Conservation (phyloP, 805 yeast species). For the Maudiozyma pseudohumilis region DNA sequence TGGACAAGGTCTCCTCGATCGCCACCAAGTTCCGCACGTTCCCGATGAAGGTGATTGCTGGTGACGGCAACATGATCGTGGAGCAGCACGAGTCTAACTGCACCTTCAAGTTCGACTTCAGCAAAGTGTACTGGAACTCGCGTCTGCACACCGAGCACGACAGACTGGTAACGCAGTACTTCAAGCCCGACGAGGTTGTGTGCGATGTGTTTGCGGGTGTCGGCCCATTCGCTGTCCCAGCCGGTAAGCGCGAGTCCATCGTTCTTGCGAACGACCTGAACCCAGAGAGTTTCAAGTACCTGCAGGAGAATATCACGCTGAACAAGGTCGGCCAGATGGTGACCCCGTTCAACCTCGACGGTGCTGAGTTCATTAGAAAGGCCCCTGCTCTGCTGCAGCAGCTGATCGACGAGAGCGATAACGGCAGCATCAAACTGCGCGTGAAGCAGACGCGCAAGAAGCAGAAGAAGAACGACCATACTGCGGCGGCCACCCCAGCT, state of each 20-base stretch:
- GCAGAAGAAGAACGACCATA: conserved; percentile 23
- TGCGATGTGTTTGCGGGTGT: conserved; percentile 98
- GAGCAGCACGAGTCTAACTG: conserved; percentile 83
- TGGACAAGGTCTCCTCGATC: conserved; percentile 80
- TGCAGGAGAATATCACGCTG: conserved; percentile 49
- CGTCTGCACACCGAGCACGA: conserved; percentile 90
- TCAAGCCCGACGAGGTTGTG: conserved; percentile 60
- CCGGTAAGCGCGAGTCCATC: conserved; percentile 71
- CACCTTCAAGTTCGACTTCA: conserved; percentile 75
- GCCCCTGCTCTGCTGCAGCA: conserved; percentile 45
- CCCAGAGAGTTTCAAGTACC: conserved; percentile 70
- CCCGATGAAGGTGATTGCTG: conserved; percentile 89
- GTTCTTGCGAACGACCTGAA: conserved; percentile 91
- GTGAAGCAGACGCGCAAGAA: conserved; percentile 28
- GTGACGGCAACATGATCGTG: conserved; percentile 57
- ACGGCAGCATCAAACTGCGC: conserved; percentile 32
- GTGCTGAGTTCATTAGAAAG: conserved; percentile 62
- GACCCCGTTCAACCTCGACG: conserved; percentile 63
- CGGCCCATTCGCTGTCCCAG: conserved; percentile 96
- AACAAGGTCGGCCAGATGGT: conserved; percentile 60
- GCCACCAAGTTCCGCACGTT: conserved; percentile 86
- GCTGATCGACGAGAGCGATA: conserved; percentile 32
- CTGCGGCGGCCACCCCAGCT: conserved; percentile 13
- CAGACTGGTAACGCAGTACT: conserved; percentile 50
- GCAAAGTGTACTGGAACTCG: conserved; percentile 96